Conservation (phyloP, 2,329 filamentous ascomycete species). For the Neophaeococcomyces aloes region DNA sequence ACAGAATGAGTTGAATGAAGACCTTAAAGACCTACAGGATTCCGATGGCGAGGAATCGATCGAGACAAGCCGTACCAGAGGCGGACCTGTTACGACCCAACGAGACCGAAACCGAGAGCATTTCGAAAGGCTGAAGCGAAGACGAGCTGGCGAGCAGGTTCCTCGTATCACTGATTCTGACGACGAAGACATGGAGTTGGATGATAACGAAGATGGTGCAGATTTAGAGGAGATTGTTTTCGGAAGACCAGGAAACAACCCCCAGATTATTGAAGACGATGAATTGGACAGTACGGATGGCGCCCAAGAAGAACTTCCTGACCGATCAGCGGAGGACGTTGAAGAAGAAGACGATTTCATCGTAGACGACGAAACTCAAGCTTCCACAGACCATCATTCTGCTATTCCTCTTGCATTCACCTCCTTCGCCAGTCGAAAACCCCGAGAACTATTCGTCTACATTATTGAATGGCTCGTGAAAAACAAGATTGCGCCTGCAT, state of each 20-base stretch:
- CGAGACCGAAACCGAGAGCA: constrained; percentile 31
- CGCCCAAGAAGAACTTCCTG: constrained; percentile 10
- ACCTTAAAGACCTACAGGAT: constrained; percentile 35
- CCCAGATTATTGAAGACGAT: not conserved
- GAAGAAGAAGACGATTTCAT: constrained; percentile 43
- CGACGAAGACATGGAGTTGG: constrained; percentile 13
- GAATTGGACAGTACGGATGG: constrained; percentile 11
- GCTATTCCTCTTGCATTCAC: constrained; percentile 62
- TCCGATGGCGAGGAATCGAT: constrained; percentile 27
- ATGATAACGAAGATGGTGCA: constrained; percentile 17
- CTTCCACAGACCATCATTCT: constrained; percentile 23
- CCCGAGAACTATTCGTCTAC: constrained; percentile 62
- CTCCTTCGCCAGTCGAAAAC: constrained; percentile 52
- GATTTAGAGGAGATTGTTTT: constrained; percentile 16
- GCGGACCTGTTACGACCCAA: constrained; percentile 29
- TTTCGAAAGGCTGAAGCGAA: constrained; percentile 33
- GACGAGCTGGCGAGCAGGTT: constrained; percentile 33
- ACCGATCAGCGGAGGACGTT: constrained; percentile 38
- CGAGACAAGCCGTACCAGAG: constrained; percentile 33
- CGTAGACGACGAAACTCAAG: not conserved
- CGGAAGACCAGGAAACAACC: not conserved
- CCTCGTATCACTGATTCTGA: constrained; percentile 23
- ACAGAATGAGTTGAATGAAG: constrained; percentile 34
- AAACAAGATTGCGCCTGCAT: constrained; percentile 63
- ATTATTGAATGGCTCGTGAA: constrained; percentile 74